Base-by-base conservation (phyloP, 306 rosid species). In the Sindora glabra region DNA sequence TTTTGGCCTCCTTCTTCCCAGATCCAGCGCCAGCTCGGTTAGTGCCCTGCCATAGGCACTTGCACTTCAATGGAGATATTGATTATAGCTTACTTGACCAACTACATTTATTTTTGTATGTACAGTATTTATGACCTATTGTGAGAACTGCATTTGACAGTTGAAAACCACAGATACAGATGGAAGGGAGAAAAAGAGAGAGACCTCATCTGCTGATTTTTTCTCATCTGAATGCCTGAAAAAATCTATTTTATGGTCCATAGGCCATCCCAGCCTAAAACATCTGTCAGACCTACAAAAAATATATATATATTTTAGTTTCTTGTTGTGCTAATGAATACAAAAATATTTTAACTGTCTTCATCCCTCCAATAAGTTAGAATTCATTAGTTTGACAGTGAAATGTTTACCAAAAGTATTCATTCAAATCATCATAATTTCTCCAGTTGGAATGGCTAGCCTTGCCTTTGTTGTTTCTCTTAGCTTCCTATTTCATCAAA, bases 341-440 rank as follows among this genome's bases (percentile, higher is more conserved):
- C 11, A 23, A 59, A 62, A 51, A 16, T 38, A 48, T 59, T 12
- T 39, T 56, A 44, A 16, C 10, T 46, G 10, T 34, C 25, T 39
- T 74, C 29, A 13, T 30, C 26, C 34, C 40, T 68, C 19, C 13
- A 10, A 38, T 17, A 27, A 59, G n/a, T 67, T 44, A 11, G 45
- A 64, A 27, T 34, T 49, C 29, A 38, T 30, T 59, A 48, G 14
- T 14, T 42, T 21, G 53, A 24, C 36, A 39, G 44, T 71, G 27
- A 26, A 49, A 27, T 52, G 21, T 82, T 69, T 63, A 94, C 99
- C 99, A 94, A 62, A 94, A 94, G 74, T 94, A 94, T 70, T 94
- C 99, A 44, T 94, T 94, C 54, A 94, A 80, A 70, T 94, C 99
- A 77, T 94, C 99, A 64, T 94, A 94, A 61, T 94, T 94, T 89